Conservation (phyloP, 1,139 yeast species). For the Spathaspora jeffriesii region DNA sequence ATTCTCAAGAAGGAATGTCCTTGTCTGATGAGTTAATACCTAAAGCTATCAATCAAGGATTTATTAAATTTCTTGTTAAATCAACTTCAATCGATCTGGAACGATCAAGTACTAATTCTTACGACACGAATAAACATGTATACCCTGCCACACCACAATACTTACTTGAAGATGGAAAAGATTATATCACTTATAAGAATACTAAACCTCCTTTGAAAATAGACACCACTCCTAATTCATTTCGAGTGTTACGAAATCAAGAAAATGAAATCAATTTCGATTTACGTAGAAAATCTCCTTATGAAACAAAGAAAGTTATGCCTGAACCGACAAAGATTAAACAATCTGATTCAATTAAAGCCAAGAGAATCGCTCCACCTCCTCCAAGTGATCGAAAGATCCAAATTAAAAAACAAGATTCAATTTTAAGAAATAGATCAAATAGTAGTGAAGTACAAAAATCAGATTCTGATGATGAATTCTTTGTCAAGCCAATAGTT, state of each 20-base stretch:
- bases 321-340: not conserved
- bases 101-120: not conserved
- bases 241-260: conserved; percentile 56
- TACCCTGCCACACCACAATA: conserved; percentile 67
- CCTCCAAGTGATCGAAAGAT: conserved; percentile 42
- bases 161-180: conserved; percentile 24
- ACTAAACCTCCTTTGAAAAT: conserved; percentile 27
- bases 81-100: conserved; percentile 32
- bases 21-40: conserved; percentile 50
- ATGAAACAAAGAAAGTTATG: conserved; percentile 32
- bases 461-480: conserved; percentile 48
- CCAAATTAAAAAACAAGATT: conserved; percentile 16
- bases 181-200: conserved; percentile 1
- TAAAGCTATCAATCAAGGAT: conserved; percentile 29
- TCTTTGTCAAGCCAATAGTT: conserved; percentile 58
- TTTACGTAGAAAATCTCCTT: conserved; percentile 77
- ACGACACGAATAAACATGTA: conserved; percentile 30
- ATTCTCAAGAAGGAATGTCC: conserved; percentile 61
- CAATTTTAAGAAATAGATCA: conserved; percentile 14
- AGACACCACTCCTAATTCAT: conserved; percentile 40
- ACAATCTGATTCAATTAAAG: conserved; percentile 38
- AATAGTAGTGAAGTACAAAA: not conserved
- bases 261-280: conserved; percentile 79
- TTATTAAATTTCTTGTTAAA: conserved; percentile 42
- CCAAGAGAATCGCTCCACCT: conserved; percentile 76